These are phyloP conservation scores for Xylariaceae sp. DNA, from an alignment of 2,329 filamentous ascomycete genomes.

Conservation along the genomic window DNA sequence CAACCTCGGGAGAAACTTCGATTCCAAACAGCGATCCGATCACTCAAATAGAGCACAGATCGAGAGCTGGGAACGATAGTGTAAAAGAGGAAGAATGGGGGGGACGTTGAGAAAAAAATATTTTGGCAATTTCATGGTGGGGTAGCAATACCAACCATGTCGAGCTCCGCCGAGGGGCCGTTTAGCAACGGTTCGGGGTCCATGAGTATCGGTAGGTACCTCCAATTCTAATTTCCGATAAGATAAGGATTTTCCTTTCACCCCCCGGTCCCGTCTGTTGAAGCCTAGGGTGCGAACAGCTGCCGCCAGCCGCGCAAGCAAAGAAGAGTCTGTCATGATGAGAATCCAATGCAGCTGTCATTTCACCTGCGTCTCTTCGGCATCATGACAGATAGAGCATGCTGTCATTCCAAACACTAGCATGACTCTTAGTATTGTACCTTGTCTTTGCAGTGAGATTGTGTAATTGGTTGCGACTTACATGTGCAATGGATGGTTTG, in stretches of 20 bases:
- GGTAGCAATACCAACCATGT: conserved; percentile 1
- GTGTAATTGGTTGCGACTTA: not conserved
- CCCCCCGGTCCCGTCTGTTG: not conserved
- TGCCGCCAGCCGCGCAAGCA: not conserved
- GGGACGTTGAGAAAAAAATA: conserved; percentile 14
- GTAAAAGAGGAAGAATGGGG: not conserved
- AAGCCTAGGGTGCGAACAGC: not conserved
- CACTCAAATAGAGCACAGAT: not conserved
- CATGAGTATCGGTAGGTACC: too few relatives aligned
- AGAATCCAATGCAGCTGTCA: not conserved
- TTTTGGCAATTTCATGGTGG: conserved; percentile 18
- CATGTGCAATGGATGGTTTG: not conserved
- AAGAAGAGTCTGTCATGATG: not conserved
- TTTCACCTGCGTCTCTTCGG: not conserved
- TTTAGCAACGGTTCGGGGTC: not conserved
- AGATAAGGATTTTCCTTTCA: conserved; percentile 11
- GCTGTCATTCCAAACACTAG: not conserved
- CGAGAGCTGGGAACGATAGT: conserved; percentile 2
- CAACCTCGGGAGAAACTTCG: conserved; percentile 2
- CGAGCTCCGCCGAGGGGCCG: not conserved
- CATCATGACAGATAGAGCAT: not conserved
- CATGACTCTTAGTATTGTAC: not conserved
- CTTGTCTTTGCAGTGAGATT: not conserved
- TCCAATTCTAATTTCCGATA: conserved; percentile 10
- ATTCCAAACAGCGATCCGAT: not conserved